A percentile compares a stretch with the other conserved stretches of the same genome.
These are phyloP conservation scores for Tetradesmus lagerheimii DNA, from an alignment of 139 green algal genomes.

Conservation along the genomic window DNA sequence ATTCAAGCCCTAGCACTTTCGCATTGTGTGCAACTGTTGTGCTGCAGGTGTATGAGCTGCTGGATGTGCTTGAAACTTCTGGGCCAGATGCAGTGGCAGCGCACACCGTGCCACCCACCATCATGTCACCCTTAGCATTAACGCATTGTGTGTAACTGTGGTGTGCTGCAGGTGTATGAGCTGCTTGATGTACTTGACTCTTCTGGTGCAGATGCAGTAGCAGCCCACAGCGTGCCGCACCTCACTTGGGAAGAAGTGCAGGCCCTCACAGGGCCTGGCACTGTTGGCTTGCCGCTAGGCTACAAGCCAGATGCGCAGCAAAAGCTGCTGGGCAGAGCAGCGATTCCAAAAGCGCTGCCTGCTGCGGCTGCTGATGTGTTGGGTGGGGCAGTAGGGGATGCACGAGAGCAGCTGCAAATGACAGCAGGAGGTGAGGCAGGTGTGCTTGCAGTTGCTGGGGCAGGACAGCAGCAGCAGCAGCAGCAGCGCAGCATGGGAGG, in stretches of 20 bases:
- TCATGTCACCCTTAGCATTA: too few species aligned
- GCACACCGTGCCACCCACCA: too few species aligned
- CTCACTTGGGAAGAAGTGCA: conserved; percentile 26
- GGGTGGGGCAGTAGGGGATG: too few species aligned
- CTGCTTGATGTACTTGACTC: conserved; percentile 25
- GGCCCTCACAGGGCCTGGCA: not conserved
- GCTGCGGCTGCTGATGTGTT: conserved; percentile 1
- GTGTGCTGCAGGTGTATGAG: conserved; percentile 39
- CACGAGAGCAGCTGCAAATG: not conserved
- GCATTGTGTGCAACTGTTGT: too few species aligned
- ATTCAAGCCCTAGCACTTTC: too few species aligned
- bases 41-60: too few species aligned
- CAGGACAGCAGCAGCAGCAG: too few species aligned
- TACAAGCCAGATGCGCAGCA: conserved; percentile 11
- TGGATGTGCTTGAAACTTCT: too few species aligned
- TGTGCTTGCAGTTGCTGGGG: not conserved
- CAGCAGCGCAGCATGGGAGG: not conserved
- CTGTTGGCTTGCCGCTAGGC: not conserved
- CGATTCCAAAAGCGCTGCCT: not conserved
- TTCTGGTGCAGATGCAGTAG: not conserved
- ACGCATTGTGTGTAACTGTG: not conserved
- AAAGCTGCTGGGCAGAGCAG: not conserved
- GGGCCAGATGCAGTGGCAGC: too few species aligned
- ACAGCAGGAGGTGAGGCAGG: too few species aligned
- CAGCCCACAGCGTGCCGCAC: not conserved